These are phyloP conservation scores for Trichosporon sp. DNA, from an alignment of 1,284 basidiomycete species.

Conservation along the genomic window DNA sequence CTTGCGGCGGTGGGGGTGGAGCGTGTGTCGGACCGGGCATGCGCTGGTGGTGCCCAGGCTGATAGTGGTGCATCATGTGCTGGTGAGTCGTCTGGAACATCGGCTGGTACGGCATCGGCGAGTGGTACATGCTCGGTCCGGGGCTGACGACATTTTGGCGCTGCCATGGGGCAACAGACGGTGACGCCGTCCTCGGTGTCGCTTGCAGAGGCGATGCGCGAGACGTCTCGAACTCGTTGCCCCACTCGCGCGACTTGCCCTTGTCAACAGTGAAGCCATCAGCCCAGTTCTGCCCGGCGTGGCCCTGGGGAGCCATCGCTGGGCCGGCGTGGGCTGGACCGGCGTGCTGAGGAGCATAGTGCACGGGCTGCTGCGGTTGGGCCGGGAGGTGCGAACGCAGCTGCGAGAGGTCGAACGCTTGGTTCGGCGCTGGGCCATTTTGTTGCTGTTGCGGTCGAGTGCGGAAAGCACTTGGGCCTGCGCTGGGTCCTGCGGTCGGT, in stretches of 20 bases:
- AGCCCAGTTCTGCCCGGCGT: constrained; percentile 20
- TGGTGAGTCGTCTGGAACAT: constrained; percentile 5
- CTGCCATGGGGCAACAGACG: constrained; percentile 19
- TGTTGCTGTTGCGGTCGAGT: constrained; percentile 8
- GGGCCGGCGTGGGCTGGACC: background rate
- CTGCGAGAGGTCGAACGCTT: constrained; percentile 37
- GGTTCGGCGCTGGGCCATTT: background rate
- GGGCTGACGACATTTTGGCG: background rate
- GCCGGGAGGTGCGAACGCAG: constrained; percentile 34
- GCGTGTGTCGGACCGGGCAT: constrained; percentile 2
- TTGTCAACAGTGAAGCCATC: constrained; percentile 16
- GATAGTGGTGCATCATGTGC: constrained; percentile 1
- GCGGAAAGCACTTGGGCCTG: constrained; percentile 16
- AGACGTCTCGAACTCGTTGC: constrained; percentile 19
- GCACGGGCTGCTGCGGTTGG: background rate
- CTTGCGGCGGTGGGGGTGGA: background rate
- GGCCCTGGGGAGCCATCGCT: background rate
- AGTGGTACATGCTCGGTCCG: constrained; percentile 10
- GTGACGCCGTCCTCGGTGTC: background rate
- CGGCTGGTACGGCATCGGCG: constrained; percentile 6
- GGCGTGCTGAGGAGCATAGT: constrained; percentile 3
- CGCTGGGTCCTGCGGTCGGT: constrained; percentile 9
- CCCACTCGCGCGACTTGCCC: constrained; percentile 25
- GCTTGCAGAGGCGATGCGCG: constrained; percentile 4
- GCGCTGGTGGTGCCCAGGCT: constrained; percentile 1